Evolutionary conservation across 164 flowering plant species (phyloP).

Genomic region (Magnolia officinalis): DNA sequence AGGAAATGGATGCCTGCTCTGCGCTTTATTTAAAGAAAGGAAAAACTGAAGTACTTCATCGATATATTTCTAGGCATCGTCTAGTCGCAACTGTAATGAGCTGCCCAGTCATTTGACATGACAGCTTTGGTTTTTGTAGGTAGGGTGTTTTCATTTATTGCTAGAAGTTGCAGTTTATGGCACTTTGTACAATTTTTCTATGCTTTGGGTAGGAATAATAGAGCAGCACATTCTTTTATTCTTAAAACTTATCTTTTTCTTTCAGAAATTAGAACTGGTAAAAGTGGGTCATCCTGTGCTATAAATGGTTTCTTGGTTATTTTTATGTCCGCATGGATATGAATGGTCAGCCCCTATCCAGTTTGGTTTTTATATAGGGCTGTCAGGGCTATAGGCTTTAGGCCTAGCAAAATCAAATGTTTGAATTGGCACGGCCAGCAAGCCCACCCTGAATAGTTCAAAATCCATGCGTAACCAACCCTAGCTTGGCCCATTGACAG

Average conservation of each 20-base stretch:
- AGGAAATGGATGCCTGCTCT: slow-evolving; percentile 11
- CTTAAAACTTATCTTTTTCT: not conserved
- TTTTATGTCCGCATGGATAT: no score
- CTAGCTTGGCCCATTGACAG: no score
- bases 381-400: no score
- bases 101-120: not conserved
- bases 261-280: no score
- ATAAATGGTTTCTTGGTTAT: no score
- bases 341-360: no score
- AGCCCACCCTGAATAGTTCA: no score
- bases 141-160: not conserved
- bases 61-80: not conserved
- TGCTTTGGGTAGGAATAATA: not conserved
- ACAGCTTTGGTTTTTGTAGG: not conserved
- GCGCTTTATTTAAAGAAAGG: not conserved
- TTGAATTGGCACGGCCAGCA: no score
- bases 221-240: not conserved
- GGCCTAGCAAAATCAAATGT: no score
- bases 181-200: not conserved
- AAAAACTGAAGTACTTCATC: not conserved
- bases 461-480: no score
- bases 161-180: not conserved
- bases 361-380: no score
- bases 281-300: no score
- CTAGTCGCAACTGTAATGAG: not conserved